phyloP scores from a whole-genome alignment of 148 eudicot genomes.

The Fallopia convolvulus region DNA sequence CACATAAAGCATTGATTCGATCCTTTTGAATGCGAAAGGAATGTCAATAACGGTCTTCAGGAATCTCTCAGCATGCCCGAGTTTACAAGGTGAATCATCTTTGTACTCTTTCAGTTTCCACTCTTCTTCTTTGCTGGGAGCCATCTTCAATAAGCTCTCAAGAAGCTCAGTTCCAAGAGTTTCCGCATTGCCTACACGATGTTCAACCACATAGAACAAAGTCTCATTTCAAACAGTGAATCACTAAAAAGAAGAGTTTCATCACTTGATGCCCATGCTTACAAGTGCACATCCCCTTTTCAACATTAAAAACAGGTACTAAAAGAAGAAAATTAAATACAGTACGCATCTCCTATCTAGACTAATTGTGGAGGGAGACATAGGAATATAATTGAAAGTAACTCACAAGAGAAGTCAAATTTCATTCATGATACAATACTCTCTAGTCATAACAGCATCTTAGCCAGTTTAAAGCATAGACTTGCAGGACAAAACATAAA shows the following conservation, averaged over 20 bases:
- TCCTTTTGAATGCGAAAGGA: slow-evolving; percentile 85
- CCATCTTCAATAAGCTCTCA: slow-evolving; percentile 88
- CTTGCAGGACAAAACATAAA: not conserved
- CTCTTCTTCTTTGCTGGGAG: slow-evolving; percentile 92
- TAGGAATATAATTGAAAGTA: not conserved
- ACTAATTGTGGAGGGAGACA: not conserved
- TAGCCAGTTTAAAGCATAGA: not conserved
- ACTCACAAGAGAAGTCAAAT: not conserved
- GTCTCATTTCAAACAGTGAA: not conserved
- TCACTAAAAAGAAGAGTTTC: not conserved
- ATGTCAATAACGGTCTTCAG: slow-evolving; percentile 77
- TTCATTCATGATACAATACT: not conserved
- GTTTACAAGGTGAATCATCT: slow-evolving; percentile 84
- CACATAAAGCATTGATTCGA: slow-evolving; percentile 75
- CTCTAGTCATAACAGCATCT: not conserved
- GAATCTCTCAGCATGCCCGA: slow-evolving; percentile 93
- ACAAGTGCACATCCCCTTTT: not conserved
- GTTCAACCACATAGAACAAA: slow-evolving; percentile 6
- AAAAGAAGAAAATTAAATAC: not conserved
- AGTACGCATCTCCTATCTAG: not conserved
- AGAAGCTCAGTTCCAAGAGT: slow-evolving; percentile 83
- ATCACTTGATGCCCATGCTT: not conserved
- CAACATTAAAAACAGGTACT: not conserved
- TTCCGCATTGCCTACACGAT: slow-evolving; percentile 60
- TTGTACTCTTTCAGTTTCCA: slow-evolving; percentile 74